Evolutionary conservation across 352 stramenopile species (phyloP).

Genomic region (Globisporangium yorkense): DNA sequence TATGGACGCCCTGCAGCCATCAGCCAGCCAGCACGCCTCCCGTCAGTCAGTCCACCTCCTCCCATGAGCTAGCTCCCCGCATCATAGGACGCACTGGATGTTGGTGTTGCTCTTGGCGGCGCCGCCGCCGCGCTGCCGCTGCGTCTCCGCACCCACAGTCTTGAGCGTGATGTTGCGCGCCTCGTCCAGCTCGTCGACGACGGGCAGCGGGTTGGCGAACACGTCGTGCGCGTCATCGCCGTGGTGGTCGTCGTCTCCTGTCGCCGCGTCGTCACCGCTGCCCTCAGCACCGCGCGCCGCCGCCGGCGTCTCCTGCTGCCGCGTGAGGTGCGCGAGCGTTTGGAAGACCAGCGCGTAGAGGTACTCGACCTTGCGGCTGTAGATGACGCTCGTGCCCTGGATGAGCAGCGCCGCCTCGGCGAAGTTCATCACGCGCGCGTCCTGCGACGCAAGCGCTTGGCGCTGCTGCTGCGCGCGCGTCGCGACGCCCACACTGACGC

Average conservation of each 20-base stretch:
- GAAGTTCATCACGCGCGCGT: constrained; percentile 84
- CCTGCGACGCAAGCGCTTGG: constrained; percentile 12
- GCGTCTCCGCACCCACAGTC: constrained; percentile 5
- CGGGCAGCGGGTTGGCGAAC: constrained; percentile 51
- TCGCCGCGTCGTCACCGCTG: constrained; percentile 15
- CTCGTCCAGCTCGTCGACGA: constrained; percentile 61
- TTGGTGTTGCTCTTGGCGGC: constrained; percentile 55
- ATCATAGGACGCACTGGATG: constrained; percentile 32
- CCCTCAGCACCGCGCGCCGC: background rate
- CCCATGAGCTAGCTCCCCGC: too few species aligned
- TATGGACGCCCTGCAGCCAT: constrained; percentile 43
- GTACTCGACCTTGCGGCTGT: constrained; percentile 95
- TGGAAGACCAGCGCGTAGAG: constrained; percentile 91
- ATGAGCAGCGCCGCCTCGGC: constrained; percentile 91
- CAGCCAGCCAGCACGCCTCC: background rate
- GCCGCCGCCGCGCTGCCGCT: constrained; percentile 14
- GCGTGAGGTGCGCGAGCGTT: constrained; percentile 77
- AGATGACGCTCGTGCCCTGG: constrained; percentile 91
- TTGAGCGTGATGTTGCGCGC: constrained; percentile 59
- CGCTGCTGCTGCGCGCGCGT: background rate
- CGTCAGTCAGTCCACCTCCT: background rate
- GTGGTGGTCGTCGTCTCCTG: constrained; percentile 17
- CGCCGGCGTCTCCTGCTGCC: constrained; percentile 32
- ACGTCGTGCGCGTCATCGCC: constrained; percentile 23
- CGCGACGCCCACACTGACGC: background rate